Evolutionary conservation across 352 stramenopile genomes (phyloP).

Genomic region (Globisporangium carolinianum): DNA sequence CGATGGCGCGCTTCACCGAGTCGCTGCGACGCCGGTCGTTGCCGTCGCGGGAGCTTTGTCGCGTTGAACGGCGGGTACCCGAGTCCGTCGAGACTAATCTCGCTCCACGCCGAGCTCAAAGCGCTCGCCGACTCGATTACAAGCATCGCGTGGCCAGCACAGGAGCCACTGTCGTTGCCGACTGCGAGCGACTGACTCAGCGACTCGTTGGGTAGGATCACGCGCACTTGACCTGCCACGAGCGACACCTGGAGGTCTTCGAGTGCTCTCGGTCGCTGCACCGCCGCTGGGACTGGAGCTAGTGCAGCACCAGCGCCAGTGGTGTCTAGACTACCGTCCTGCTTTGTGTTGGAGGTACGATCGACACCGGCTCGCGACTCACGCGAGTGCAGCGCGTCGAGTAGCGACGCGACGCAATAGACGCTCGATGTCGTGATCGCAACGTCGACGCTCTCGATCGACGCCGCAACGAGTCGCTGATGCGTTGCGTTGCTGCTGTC

Average conservation of each 20-base stretch:
- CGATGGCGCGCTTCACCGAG: conserved; percentile 33
- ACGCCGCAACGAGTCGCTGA: conserved; percentile 28
- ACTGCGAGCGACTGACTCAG: conserved; percentile 24
- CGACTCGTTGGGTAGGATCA: conserved; percentile 40
- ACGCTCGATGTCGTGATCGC: conserved; percentile 36
- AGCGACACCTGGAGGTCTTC: conserved; percentile 35
- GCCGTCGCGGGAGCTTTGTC: conserved; percentile 45
- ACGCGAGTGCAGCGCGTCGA: not conserved
- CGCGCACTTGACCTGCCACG: conserved; percentile 34
- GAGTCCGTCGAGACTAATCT: conserved; percentile 63
- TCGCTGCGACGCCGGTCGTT: conserved; percentile 34
- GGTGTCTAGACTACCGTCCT: no score
- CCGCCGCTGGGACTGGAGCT: no score
- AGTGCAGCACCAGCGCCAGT: no score
- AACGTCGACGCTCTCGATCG: conserved; percentile 39
- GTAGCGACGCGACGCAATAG: conserved; percentile 27
- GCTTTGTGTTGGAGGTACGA: no score
- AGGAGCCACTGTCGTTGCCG: not conserved
- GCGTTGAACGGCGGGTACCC: conserved; percentile 75
- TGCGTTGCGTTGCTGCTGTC: conserved; percentile 15
- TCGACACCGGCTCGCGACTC: no score
- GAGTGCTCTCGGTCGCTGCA: not conserved
- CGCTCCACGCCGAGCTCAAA: conserved; percentile 30
- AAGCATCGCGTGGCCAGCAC: conserved; percentile 25
- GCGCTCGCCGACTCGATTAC: conserved; percentile 45